A percentile compares a stretch with the other conserved stretches of the same genome.
These are phyloP conservation scores for Collybia mongolica DNA, from an alignment of 768 basidiomycete genomes.

Conservation along the genomic window DNA sequence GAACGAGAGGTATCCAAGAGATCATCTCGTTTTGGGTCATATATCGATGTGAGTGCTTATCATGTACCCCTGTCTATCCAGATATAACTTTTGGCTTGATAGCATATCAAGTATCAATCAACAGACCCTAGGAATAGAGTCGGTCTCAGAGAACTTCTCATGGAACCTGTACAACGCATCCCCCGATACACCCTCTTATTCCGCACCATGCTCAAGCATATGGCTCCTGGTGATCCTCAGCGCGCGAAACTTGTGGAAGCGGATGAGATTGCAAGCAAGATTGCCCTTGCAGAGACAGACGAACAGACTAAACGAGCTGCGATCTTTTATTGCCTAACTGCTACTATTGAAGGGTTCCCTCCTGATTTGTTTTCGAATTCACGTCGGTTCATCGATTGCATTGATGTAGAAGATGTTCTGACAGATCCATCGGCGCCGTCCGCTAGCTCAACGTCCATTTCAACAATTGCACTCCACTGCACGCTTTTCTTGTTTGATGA, in stretches of 20 bases:
- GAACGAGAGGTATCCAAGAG: constrained; percentile 80
- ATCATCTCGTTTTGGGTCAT: constrained; percentile 79
- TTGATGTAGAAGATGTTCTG: constrained; percentile 86
- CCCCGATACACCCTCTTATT: constrained; percentile 93
- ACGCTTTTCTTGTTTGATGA: constrained; percentile 94
- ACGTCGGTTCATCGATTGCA: constrained; percentile 85
- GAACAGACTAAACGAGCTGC: constrained; percentile 89
- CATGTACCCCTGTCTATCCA: constrained; percentile 3
- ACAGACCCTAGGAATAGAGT: constrained; percentile 76
- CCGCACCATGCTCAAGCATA: constrained; percentile 88
- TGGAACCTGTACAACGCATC: constrained; percentile 96
- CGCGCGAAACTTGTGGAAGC: constrained; percentile 79
- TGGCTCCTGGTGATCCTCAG: constrained; percentile 77
- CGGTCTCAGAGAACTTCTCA: constrained; percentile 86
- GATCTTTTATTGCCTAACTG: constrained; percentile 80
- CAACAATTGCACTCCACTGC: constrained; percentile 63
- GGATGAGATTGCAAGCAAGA: constrained; percentile 83
- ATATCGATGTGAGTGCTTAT: constrained; percentile 71
- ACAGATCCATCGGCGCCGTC: constrained; percentile 46
- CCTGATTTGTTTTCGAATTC: constrained; percentile 87
- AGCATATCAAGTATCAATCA: constrained; percentile 87
- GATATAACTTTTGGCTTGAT: constrained; percentile 6
- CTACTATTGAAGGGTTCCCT: constrained; percentile 89
- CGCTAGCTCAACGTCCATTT: constrained; percentile 39
- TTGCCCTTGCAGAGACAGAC: constrained; percentile 89